Evolutionary conservation across 768 basidiomycete species (phyloP), one percentile per base, ranked within the genome.

Genomic region (Amanita thiersii): DNA sequence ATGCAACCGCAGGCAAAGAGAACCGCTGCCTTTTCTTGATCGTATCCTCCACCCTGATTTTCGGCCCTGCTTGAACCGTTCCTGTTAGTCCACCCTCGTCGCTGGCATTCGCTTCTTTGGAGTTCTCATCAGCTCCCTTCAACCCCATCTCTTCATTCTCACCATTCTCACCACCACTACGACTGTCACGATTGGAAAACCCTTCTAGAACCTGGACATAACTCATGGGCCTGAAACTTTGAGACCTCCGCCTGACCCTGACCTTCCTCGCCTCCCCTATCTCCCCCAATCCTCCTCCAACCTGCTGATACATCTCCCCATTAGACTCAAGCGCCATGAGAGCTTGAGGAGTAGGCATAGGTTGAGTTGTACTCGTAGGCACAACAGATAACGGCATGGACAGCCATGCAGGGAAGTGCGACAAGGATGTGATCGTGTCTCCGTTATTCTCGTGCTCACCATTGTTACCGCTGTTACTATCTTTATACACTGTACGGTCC

Each of bases 1-100:
- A 49, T 26, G 81, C 84, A 26, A 89, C 66, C n/a, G 82, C 82
- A 34, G 86, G 83, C 37, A 83, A 46, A 37, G 86, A 87, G 52
- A 86, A 86, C 28, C 83, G 72, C 54, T 85, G 83, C 52, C 65
- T 66, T 51, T 76, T 58, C 49, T 80, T 62, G 32, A 70, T 72
- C 0, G 81, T 83, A 47, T 83, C 72, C 54, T 84, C 83, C 50
- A 56, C 67, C 45, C 26, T 29, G 17, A 39, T 39, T 12, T 53
- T 37, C 18, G 9, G 14, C 9, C 9, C 9, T 9, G 9, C 29
- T 9, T 14, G 14, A 30, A 30, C 29, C 14, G 29, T 30, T 30
- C 29, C 14, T 30, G 9, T 9, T 30, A 9, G 9, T 30, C 29
- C 9, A 30, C 29, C 29, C 29, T 30, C 29, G 14, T 30, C 29